phyloP scores from a whole-genome alignment of 495 filamentous ascomycete species.

The Penicillium macrosclerotiorum region DNA sequence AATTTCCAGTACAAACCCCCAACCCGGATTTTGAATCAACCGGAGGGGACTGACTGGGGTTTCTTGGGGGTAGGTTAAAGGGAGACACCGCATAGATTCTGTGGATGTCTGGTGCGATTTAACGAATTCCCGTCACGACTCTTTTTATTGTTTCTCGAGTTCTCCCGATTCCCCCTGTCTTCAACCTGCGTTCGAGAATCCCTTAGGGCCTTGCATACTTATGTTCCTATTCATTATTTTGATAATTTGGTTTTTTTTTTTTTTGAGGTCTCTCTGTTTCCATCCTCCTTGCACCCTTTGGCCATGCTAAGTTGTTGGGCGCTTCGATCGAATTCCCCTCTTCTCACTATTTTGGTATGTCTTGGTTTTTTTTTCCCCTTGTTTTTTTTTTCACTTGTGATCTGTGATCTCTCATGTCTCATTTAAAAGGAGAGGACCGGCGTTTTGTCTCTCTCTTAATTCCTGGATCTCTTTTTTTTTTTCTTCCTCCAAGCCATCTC shows the following conservation, averaged over 20 bases:
- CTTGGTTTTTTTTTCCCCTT: neutral
- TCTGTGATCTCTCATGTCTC: slow-evolving; percentile 11
- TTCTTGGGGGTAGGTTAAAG: slow-evolving; percentile 47
- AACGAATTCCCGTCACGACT: slow-evolving; percentile 30
- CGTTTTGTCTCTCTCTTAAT: slow-evolving; percentile 22
- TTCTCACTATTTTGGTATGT: neutral
- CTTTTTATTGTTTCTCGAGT: slow-evolving; percentile 7
- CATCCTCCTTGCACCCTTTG: too few species aligned
- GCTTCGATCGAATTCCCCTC: slow-evolving; percentile 9
- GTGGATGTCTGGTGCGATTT: slow-evolving; percentile 17
- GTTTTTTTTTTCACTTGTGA: slow-evolving; percentile 6
- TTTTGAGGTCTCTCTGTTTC: too few species aligned
- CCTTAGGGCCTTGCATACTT: neutral
- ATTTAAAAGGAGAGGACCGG: slow-evolving; percentile 33
- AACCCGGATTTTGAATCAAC: slow-evolving; percentile 39
- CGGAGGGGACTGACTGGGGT: slow-evolving; percentile 47
- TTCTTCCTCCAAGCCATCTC: slow-evolving; percentile 11
- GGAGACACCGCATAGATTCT: slow-evolving; percentile 16
- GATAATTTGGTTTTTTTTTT: neutral
- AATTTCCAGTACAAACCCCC: slow-evolving; percentile 40
- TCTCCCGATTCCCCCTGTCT: slow-evolving; percentile 15
- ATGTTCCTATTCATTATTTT: slow-evolving; percentile 4
- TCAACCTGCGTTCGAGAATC: neutral
- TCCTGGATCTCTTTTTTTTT: slow-evolving; percentile 1
- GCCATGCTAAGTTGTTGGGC: slow-evolving; percentile 5